phyloP scores from a whole-genome alignment of 176 grass and related monocot genomes.

The Zea mays region Zm-B73-REFERENCE-NAM-5.0 NC_050100.1:67093001-67093500 shows the following conservation, averaged over 20 bases:
- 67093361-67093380: conserved; percentile 8
- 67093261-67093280: conserved; percentile 20
- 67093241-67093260: conserved; percentile 27
- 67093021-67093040: conserved; percentile 21
- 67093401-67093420: too few relatives aligned
- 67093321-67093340: conserved; percentile 32
- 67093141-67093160: conserved; percentile 29
- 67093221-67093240: conserved; percentile 24
- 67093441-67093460: too few relatives aligned
- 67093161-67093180: conserved; percentile 31
- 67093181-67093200: conserved; percentile 17
- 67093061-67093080: conserved; percentile 24
- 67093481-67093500: too few relatives aligned
- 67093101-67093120: conserved; percentile 34
- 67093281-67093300: conserved; percentile 1
- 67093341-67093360: conserved; percentile 28
- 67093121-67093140: conserved; percentile 21
- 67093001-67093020: conserved; percentile 30
- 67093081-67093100: conserved; percentile 31
- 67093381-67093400: too few relatives aligned
- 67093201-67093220: conserved; percentile 19
- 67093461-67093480: too few relatives aligned
- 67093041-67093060: background rate
- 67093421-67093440: too few relatives aligned
- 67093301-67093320: conserved; percentile 3